phyloP scores from a whole-genome alignment of 1,284 basidiomycete genomes.

The Hemileia vastatrix region DNA sequence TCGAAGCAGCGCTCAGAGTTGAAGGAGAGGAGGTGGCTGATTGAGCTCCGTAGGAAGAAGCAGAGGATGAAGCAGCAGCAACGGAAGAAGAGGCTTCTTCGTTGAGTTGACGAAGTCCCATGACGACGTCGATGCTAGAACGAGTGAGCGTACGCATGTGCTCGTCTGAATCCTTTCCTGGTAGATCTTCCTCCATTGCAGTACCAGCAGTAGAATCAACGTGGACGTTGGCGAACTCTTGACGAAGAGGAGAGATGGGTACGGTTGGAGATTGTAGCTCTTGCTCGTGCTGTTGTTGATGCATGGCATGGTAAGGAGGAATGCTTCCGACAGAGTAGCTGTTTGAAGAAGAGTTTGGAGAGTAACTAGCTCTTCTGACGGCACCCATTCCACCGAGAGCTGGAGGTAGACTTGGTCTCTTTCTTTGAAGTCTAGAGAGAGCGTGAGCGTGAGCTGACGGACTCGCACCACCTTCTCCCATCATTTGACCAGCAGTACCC shows the following conservation, averaged over 20 bases:
- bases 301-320: not conserved
- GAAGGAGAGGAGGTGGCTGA: not conserved
- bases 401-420: not conserved
- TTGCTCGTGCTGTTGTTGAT: not conserved
- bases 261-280: not conserved
- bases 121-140: not conserved
- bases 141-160: not conserved
- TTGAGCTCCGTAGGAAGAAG: not conserved
- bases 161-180: not conserved
- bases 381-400: not conserved
- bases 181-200: not conserved
- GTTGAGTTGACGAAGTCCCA: not conserved
- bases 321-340: not conserved
- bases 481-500: slow-evolving; percentile 5
- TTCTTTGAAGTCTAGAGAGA: not conserved
- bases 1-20: not conserved
- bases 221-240: not conserved
- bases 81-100: not conserved
- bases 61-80: not conserved
- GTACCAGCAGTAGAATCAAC: not conserved
- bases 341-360: not conserved
- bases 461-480: not conserved
- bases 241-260: not conserved
- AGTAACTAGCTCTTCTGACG: not conserved
- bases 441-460: not conserved